A percentile compares a stretch with the other conserved stretches of the same genome.
These are phyloP conservation scores for Oryza brachyantha DNA, from an alignment of 176 grass and related monocot species.

Conservation along the genomic window DNA sequence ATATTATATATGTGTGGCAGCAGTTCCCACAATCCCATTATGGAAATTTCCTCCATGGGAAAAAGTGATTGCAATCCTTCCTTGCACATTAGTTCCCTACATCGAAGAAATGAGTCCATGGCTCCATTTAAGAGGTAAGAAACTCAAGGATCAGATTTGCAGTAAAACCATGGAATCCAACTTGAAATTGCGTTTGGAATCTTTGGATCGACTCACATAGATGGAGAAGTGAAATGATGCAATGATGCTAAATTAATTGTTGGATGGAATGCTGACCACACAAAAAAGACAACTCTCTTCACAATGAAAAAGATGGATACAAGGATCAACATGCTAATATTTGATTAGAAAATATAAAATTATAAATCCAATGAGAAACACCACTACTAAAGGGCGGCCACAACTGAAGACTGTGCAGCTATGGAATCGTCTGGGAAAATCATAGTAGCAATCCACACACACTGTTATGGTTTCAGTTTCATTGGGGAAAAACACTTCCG, in stretches of 20 bases:
- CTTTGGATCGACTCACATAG: neutral
- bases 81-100: constrained; percentile 68
- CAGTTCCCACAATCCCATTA: constrained; percentile 97
- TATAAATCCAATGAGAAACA: neutral
- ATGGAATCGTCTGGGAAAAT: no score
- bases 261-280: neutral
- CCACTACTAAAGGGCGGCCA: neutral
- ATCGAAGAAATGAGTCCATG: neutral
- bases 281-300: neutral
- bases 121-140: neutral
- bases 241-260: neutral
- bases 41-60: constrained; percentile 90
- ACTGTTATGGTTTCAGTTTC: neutral
- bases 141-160: neutral
- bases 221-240: constrained; percentile 1
- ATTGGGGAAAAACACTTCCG: neutral
- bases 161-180: constrained; percentile 8
- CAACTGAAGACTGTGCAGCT: neutral
- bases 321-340: neutral
- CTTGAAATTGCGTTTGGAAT: neutral
- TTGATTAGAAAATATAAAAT: neutral
- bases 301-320: neutral
- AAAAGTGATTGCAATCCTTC: constrained; percentile 77
- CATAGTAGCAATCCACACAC: no score
- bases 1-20: constrained; percentile 72